phyloP scores from a whole-genome alignment of 345 rosid species.

The Arabidopsis suecica region DNA sequence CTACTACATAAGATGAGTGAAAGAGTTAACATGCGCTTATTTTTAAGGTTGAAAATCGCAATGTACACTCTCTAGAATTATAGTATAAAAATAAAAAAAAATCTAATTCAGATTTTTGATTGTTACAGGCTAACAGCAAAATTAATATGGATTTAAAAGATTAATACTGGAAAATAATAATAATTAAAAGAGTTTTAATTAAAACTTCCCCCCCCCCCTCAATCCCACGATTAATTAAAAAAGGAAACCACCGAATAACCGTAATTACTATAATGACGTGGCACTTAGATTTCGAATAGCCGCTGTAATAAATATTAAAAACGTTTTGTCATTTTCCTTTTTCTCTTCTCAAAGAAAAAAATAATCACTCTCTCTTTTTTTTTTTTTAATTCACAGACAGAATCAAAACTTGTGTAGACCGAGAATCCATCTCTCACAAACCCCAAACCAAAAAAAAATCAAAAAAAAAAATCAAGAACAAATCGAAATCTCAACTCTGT shows the following conservation, averaged over 20 bases:
- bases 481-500: conserved; percentile 47
- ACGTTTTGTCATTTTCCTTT: conserved; percentile 29
- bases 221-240: conserved; percentile 39
- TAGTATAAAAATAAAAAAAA: too few species aligned
- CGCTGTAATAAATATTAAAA: conserved; percentile 38
- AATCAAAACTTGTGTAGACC: conserved; percentile 41
- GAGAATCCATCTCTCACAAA: conserved; percentile 35
- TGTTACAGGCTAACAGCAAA: too few species aligned
- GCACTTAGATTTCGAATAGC: conserved; percentile 26
- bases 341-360: not conserved
- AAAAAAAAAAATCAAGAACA: conserved; percentile 31
- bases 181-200: not conserved
- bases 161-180: not conserved
- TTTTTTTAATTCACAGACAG: conserved; percentile 5
- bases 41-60: too few species aligned
- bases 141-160: not conserved
- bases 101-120: too few species aligned
- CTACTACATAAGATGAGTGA: too few species aligned
- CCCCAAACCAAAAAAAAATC: conserved; percentile 12
- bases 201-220: not conserved
- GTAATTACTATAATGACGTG: conserved; percentile 32
- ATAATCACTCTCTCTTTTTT: conserved; percentile 10
- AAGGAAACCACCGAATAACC: conserved; percentile 33
- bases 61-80: too few species aligned
- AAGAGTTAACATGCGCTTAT: too few species aligned